Evolutionary conservation across 352 stramenopile species (phyloP).

Genomic region (Globisporangium viniferum): DNA sequence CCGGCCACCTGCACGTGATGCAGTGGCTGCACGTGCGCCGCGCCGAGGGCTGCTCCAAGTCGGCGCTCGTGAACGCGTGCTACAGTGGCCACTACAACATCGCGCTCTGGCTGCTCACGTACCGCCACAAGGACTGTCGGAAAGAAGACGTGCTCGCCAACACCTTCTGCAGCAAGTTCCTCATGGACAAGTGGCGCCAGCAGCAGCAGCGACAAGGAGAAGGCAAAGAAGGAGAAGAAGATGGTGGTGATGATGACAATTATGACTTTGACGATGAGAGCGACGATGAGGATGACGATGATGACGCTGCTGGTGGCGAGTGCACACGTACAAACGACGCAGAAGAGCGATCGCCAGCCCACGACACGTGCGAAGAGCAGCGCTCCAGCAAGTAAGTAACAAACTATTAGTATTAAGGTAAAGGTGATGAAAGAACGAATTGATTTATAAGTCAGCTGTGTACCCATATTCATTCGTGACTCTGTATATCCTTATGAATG

Average conservation of each 20-base stretch:
- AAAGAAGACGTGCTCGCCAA: conserved; percentile 13
- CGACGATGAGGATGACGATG: background rate
- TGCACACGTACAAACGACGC: background rate
- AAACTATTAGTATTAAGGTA: too few relatives aligned
- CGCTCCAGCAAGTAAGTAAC: background rate
- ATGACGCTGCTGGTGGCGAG: background rate
- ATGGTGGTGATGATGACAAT: background rate
- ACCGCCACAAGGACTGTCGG: conserved; percentile 12
- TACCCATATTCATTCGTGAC: background rate
- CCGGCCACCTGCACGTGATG: conserved; percentile 34
- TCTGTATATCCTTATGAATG: background rate
- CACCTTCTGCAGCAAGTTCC: conserved; percentile 7
- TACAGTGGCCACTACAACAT: conserved; percentile 47
- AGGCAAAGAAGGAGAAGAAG: background rate
- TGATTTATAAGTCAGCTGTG: background rate
- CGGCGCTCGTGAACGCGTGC: conserved; percentile 62
- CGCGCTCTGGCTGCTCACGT: conserved; percentile 46
- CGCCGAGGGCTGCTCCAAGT: conserved; percentile 63
- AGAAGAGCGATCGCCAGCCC: background rate
- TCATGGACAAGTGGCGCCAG: conserved; percentile 12
- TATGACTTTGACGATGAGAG: background rate
- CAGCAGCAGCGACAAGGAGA: background rate
- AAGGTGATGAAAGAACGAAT: background rate
- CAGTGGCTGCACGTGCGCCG: conserved; percentile 53
- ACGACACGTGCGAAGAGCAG: background rate